A percentile compares a stretch with the other conserved stretches of the same genome.
Evolutionary conservation across 768 basidiomycete genomes (phyloP).

Genomic region (Tremella fuciformis): DNA sequence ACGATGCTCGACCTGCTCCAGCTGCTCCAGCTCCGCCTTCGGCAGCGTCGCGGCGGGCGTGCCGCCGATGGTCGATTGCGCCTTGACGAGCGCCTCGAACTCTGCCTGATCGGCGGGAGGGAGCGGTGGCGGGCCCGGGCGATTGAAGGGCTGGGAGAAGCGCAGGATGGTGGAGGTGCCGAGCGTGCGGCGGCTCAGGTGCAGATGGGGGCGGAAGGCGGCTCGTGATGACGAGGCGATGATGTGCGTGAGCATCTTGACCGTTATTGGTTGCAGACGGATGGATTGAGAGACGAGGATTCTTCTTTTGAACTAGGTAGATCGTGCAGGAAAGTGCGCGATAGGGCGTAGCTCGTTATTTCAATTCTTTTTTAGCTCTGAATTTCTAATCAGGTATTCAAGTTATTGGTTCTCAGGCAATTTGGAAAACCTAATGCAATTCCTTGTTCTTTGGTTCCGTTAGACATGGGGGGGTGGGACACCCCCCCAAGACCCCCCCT

Average conservation of each 20-base stretch:
- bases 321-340: too few relatives aligned
- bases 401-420: too few relatives aligned
- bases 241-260: conserved; percentile 7
- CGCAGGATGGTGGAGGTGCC: conserved; percentile 11
- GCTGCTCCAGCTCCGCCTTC: conserved; percentile 17
- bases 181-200: conserved; percentile 6
- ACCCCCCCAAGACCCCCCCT: too few relatives aligned
- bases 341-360: too few relatives aligned
- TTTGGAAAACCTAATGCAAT: too few relatives aligned
- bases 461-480: too few relatives aligned
- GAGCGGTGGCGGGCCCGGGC: conserved; percentile 44
- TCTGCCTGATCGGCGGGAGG: conserved; percentile 47
- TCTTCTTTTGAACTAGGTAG: too few relatives aligned
- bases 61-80: conserved; percentile 29
- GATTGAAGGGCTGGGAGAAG: conserved; percentile 25
- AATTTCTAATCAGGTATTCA: too few relatives aligned
- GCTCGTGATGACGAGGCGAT: not conserved
- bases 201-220: conserved; percentile 1
- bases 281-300: not conserved
- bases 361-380: too few relatives aligned
- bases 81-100: conserved; percentile 44
- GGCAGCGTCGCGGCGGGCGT: conserved; percentile 27
- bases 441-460: too few relatives aligned
- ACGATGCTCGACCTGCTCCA: conserved; percentile 25
- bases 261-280: not conserved